Evolutionary conservation across 805 yeast genomes (phyloP).

Genomic region (Ogataea neopini): DNA sequence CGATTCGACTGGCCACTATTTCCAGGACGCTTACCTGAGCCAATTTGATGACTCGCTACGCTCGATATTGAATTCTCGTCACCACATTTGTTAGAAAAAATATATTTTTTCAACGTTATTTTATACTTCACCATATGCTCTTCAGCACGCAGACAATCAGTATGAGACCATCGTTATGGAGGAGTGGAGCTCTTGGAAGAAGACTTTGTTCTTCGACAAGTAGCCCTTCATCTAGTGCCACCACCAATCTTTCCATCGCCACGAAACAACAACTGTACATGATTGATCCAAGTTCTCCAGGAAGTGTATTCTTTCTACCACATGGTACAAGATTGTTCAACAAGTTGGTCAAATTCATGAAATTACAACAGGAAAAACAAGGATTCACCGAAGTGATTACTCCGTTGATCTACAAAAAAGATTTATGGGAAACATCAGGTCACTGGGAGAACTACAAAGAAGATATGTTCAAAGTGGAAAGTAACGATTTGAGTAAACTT

Average conservation of each 20-base stretch:
- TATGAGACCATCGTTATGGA: background rate
- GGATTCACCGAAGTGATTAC: constrained; percentile 93
- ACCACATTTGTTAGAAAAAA: too few relatives aligned
- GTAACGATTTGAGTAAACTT: constrained; percentile 41
- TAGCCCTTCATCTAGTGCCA: constrained; percentile 34
- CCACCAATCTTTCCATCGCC: constrained; percentile 45
- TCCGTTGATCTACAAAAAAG: constrained; percentile 81
- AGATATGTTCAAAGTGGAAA: constrained; percentile 89
- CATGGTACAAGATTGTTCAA: constrained; percentile 89
- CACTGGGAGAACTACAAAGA: constrained; percentile 95
- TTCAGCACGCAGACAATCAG: too few relatives aligned
- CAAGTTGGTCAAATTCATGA: constrained; percentile 78
- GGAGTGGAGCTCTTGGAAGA: background rate
- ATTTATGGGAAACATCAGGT: constrained; percentile 88
- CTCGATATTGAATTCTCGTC: too few relatives aligned
- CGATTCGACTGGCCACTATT: too few relatives aligned
- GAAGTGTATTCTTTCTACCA: constrained; percentile 88
- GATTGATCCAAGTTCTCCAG: constrained; percentile 84
- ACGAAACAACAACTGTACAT: constrained; percentile 72
- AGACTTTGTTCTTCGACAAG: constrained; percentile 13
- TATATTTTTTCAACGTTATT: too few relatives aligned
- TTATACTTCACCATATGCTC: too few relatives aligned
- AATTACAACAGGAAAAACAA: constrained; percentile 72
- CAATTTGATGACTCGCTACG: too few relatives aligned
- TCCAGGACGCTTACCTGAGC: too few relatives aligned